phyloP scores from a whole-genome alignment of 83 land plant species.

The Larix sibirica region DNA sequence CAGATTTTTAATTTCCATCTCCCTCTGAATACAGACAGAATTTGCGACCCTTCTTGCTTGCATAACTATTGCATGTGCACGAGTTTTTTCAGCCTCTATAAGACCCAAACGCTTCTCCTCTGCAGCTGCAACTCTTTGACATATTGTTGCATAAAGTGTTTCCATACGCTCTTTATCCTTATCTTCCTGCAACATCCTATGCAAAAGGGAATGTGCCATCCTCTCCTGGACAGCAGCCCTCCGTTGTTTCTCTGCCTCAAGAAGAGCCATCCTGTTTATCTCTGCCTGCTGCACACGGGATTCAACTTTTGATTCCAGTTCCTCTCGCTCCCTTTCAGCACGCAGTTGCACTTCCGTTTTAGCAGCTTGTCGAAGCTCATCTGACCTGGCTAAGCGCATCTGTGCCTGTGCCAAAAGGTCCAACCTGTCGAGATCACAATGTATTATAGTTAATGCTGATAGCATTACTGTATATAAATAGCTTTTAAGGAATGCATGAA shows the following conservation, averaged over 20 bases:
- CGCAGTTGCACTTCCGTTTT: slow-evolving; percentile 89
- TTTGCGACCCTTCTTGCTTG: slow-evolving; percentile 84
- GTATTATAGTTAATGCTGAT: too few relatives aligned
- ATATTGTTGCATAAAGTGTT: slow-evolving; percentile 65
- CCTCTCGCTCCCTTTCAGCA: slow-evolving; percentile 80
- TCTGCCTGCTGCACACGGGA: slow-evolving; percentile 92
- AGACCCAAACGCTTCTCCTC: slow-evolving; percentile 86
- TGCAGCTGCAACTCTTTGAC: slow-evolving; percentile 90
- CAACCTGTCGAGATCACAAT: slow-evolving; percentile 43
- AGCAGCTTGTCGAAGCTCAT: slow-evolving; percentile 90
- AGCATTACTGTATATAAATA: too few relatives aligned
- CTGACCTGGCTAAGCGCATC: slow-evolving; percentile 81
- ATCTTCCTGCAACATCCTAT: slow-evolving; percentile 55
- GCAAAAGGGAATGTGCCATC: slow-evolving; percentile 58
- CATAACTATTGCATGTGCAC: slow-evolving; percentile 75
- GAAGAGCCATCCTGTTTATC: slow-evolving; percentile 79
- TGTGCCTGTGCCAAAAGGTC: slow-evolving; percentile 82
- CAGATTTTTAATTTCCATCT: slow-evolving; percentile 69
- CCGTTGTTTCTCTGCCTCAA: slow-evolving; percentile 76
- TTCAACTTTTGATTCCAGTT: slow-evolving; percentile 80
- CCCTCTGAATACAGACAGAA: slow-evolving; percentile 67
- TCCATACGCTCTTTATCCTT: slow-evolving; percentile 74
- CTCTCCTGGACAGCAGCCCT: slow-evolving; percentile 83
- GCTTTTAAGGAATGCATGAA: too few relatives aligned
- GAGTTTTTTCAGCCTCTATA: slow-evolving; percentile 84